Conservation (phyloP, 352 stramenopile species). For the Phytophthora lateralis region DNA sequence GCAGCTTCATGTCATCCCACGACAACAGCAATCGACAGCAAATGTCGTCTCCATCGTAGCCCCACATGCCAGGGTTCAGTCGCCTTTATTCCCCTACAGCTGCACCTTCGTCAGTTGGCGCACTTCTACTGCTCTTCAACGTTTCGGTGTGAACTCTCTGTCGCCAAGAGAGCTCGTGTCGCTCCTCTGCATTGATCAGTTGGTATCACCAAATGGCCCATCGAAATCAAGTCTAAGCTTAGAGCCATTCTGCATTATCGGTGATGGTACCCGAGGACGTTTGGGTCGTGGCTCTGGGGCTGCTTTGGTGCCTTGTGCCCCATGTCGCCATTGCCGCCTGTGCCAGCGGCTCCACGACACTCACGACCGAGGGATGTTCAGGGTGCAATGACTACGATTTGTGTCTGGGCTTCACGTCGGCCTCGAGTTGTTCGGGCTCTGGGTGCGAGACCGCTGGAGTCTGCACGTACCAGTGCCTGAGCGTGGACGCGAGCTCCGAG, state of each 20-base stretch:
- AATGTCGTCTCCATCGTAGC: neutral
- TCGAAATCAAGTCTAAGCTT: slow-evolving; percentile 7
- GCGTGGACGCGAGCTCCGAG: slow-evolving; percentile 22
- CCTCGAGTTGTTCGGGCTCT: slow-evolving; percentile 28
- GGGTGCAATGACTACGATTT: slow-evolving; percentile 29
- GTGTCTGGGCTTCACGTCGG: slow-evolving; percentile 31
- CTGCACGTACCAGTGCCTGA: slow-evolving; percentile 37
- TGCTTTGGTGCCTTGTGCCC: neutral
- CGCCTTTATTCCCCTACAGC: slow-evolving; percentile 17
- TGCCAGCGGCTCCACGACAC: slow-evolving; percentile 21
- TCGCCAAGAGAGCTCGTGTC: slow-evolving; percentile 2
- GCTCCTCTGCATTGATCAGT: slow-evolving; percentile 5
- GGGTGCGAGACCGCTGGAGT: slow-evolving; percentile 21
- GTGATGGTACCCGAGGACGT: neutral
- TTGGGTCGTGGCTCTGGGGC: neutral
- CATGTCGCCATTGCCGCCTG: slow-evolving; percentile 5
- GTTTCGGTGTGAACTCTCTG: slow-evolving; percentile 13
- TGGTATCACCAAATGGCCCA: slow-evolving; percentile 1
- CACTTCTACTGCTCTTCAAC: slow-evolving; percentile 18
- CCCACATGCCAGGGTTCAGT: slow-evolving; percentile 9
- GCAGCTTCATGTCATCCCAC: neutral
- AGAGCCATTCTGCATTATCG: neutral
- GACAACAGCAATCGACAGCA: too few species aligned
- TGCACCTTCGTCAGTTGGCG: slow-evolving; percentile 19
- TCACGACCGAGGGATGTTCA: slow-evolving; percentile 26